Evolutionary conservation across 202 grass and related monocot genomes (phyloP).

Genomic region (Schoenoplectus triqueter): DNA sequence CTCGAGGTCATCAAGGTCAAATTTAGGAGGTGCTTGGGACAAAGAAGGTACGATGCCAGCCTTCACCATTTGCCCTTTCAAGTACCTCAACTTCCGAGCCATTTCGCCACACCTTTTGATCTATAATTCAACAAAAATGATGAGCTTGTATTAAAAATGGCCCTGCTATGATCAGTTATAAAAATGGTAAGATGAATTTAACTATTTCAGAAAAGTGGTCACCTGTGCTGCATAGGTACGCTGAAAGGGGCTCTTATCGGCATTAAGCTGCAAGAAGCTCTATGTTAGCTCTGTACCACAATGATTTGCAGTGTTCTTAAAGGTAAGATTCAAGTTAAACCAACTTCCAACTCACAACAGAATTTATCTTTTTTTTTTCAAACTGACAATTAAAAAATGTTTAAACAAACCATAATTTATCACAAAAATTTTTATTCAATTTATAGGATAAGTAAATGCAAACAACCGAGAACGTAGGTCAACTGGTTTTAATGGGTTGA

Average conservation of each 20-base stretch:
- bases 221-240: slow-evolving; percentile 90
- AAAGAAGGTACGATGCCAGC: slow-evolving; percentile 57
- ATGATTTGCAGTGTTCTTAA: neutral
- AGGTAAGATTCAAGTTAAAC: slow-evolving; percentile 25
- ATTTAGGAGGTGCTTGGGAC: slow-evolving; percentile 45
- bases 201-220: slow-evolving; percentile 24
- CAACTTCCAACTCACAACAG: slow-evolving; percentile 8
- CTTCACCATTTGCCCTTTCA: slow-evolving; percentile 87
- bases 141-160: neutral
- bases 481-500: neutral
- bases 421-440: neutral
- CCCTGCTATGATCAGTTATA: slow-evolving; percentile 11
- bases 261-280: slow-evolving; percentile 68
- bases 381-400: neutral
- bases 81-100: slow-evolving; percentile 85
- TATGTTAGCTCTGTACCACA: slow-evolving; percentile 35
- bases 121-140: slow-evolving; percentile 42
- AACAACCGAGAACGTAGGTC: neutral
- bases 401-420: neutral
- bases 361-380: neutral
- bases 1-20: slow-evolving; percentile 91
- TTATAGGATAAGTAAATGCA: neutral
- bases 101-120: slow-evolving; percentile 99
- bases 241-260: slow-evolving; percentile 97
- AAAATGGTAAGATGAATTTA: slow-evolving; percentile 32